Evolutionary conservation across 2,329 filamentous ascomycete species (phyloP).

Genomic region (Tolypocladium pustulatum): DNA sequence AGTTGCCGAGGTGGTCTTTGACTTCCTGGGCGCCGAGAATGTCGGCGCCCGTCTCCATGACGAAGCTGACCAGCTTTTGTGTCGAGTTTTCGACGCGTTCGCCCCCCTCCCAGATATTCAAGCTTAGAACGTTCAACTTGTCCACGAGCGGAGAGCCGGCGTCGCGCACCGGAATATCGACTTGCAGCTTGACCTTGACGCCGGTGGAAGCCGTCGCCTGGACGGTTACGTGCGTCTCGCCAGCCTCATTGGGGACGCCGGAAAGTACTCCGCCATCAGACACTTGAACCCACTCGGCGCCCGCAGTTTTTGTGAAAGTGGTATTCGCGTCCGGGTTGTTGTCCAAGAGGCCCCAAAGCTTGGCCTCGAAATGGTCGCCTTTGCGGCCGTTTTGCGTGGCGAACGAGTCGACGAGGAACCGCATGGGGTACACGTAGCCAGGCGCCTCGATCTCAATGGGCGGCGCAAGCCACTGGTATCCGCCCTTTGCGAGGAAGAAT

Average conservation of each 20-base stretch:
- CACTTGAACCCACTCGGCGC: conserved; percentile 21
- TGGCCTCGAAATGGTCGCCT: conserved; percentile 20
- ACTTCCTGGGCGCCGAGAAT: conserved; percentile 28
- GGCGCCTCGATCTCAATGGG: conserved; percentile 19
- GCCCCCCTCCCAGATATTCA: conserved; percentile 34
- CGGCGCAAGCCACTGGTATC: conserved; percentile 24
- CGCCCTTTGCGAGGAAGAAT: conserved; percentile 23
- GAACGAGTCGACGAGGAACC: conserved; percentile 18
- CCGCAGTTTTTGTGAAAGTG: conserved; percentile 15
- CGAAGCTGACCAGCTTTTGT: conserved; percentile 27
- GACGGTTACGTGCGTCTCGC: conserved; percentile 14
- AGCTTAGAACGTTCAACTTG: conserved; percentile 23
- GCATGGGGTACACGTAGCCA: conserved; percentile 7
- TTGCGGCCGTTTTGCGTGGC: conserved; percentile 25
- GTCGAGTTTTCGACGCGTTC: too few species aligned
- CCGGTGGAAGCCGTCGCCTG: conserved; percentile 15
- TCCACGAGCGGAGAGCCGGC: conserved; percentile 17
- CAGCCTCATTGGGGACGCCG: conserved; percentile 19
- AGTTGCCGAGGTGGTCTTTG: conserved; percentile 15
- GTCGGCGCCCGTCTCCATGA: conserved; percentile 20
- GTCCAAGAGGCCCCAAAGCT: conserved; percentile 20
- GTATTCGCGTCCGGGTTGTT: conserved; percentile 12
- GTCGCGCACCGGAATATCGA: conserved; percentile 21
- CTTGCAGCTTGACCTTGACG: conserved; percentile 13
- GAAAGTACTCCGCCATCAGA: conserved; percentile 20